Evolutionary conservation across 1,139 yeast genomes (phyloP), one percentile per base, ranked within the genome.

Genomic region (Geotrichum carabidarum): DNA sequence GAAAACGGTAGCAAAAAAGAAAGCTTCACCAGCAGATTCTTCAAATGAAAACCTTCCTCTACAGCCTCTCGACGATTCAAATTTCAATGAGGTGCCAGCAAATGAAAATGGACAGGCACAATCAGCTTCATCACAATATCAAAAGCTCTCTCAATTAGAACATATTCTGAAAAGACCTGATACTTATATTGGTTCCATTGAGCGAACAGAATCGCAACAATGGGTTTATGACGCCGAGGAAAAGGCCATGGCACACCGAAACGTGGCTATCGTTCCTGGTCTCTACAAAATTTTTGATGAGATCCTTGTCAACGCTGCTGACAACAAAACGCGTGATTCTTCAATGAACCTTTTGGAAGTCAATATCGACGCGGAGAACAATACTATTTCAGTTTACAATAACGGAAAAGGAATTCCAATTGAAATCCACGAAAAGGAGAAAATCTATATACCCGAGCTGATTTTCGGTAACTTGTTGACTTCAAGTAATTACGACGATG

Each of bases 141-240:
- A 93, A 71, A 87, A 87, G 72, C 82, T 94, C 54, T 84, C 97
- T 2, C 99, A 91, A 71, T 76, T 94, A 64, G 98, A 94, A 68
- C 99, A 94, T 78, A 93, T 94, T 59, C 77, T 94, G 66, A 90
- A 90, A 70, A 85, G 99, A 71, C 99, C 99, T 0, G 99, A 94
- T 68, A 93, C 99, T 1, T 94, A 94, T 72, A 86, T 94, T 64
- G 99, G 99, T 6, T 90, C 98, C 1, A 86, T 91, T 41, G 99
- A 93, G 71, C 80, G 78, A 55, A 83, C 88, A 45, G 86, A 82
- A 54, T 80, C 84, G 52, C 83, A 82, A 57, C 85, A 89, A 82
- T 94, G 99, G 99, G 79, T 90, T 48, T 85, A 77, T 65, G 89
- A 89, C 67, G 81, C 80, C 30, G 81, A 77, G 34, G 74, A 81